A percentile compares a stretch with the other conserved stretches of the same genome.
phyloP scores from a whole-genome alignment of 1,284 basidiomycete species.

The Irpex sp. region DNA sequence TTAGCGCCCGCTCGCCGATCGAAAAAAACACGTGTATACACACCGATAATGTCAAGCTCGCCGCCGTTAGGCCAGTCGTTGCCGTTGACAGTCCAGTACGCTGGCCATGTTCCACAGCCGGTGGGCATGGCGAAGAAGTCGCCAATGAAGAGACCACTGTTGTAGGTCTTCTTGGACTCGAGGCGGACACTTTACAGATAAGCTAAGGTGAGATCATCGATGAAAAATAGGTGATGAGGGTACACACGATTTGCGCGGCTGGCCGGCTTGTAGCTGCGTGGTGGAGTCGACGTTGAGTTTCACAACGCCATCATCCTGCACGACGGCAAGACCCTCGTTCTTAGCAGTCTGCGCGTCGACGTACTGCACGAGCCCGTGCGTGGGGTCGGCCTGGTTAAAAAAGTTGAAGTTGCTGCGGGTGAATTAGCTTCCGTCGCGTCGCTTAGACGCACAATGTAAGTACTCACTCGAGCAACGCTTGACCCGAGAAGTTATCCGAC shows the following conservation, averaged over 20 bases:
- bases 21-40: conserved; percentile 5
- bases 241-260: conserved; percentile 62
- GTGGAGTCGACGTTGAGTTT: conserved; percentile 64
- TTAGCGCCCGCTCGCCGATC: neutral
- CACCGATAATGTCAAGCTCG: conserved; percentile 33
- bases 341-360: conserved; percentile 42
- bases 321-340: conserved; percentile 50
- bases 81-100: conserved; percentile 53
- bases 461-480: conserved; percentile 33
- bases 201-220: neutral
- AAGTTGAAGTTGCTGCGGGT: conserved; percentile 56
- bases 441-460: neutral
- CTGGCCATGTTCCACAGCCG: conserved; percentile 82
- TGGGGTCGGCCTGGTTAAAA: conserved; percentile 61
- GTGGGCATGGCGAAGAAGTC: conserved; percentile 75
- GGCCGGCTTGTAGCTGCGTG: conserved; percentile 44
- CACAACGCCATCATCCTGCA: conserved; percentile 49
- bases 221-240: neutral
- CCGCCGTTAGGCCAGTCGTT: conserved; percentile 67
- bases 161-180: conserved; percentile 60
- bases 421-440: neutral
- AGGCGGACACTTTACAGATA: conserved; percentile 59
- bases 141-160: conserved; percentile 73
- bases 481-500: conserved; percentile 35
- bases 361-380: conserved; percentile 61